Conservation (phyloP, 2,329 filamentous ascomycete species). For the Biscogniauxia sp. region DNA sequence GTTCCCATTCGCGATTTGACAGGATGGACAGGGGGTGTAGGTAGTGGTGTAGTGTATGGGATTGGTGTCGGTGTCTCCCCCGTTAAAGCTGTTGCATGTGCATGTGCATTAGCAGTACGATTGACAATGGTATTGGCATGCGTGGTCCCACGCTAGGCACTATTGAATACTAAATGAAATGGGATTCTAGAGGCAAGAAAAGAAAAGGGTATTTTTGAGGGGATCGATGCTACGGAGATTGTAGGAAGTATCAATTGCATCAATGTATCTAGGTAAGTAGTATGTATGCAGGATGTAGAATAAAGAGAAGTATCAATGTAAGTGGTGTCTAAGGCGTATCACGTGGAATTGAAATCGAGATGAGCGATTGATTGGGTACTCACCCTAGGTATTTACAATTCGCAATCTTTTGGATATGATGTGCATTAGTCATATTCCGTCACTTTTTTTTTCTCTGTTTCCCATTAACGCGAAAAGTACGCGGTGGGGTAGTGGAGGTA, state of each 20-base stretch:
- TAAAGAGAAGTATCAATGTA: too few species aligned
- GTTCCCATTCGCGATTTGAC: neutral
- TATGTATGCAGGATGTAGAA: too few species aligned
- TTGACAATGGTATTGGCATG: neutral
- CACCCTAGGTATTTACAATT: neutral
- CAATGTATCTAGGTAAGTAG: too few species aligned
- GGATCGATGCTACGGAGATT: too few species aligned
- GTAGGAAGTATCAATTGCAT: too few species aligned
- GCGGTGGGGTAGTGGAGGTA: neutral
- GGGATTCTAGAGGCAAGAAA: too few species aligned
- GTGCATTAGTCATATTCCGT: neutral
- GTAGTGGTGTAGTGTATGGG: too few species aligned
- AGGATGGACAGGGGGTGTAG: constrained; percentile 7
- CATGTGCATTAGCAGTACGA: neutral
- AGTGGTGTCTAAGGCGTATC: too few species aligned
- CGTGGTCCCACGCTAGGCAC: neutral
- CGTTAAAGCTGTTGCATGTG: constrained; percentile 1
- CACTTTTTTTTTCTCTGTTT: neutral
- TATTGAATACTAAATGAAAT: neutral
- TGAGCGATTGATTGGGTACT: too few species aligned
- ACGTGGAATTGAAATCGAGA: too few species aligned
- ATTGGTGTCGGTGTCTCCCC: too few species aligned
- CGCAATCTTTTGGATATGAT: neutral
- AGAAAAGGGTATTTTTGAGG: too few species aligned
- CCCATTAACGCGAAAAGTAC: neutral